Evolutionary conservation across 2,329 filamentous ascomycete genomes (phyloP), one percentile per base, ranked within the genome.

Genomic region (Lasiodiplodia gonubiensis): DNA sequence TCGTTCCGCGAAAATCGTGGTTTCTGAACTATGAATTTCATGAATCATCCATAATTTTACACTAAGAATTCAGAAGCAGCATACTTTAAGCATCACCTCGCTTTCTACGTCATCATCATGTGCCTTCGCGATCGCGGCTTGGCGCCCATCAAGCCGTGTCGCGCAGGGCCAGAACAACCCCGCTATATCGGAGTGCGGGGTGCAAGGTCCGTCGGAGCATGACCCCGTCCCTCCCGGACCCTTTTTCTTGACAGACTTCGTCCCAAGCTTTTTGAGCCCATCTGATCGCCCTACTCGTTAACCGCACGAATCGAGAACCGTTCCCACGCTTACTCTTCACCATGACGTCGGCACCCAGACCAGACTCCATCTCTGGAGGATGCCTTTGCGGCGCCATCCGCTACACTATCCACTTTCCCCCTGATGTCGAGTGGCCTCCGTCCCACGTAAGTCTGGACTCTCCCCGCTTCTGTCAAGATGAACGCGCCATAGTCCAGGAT

Each of bases 311-410:
- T 6, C n/a, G 21, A 18, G 7, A 11, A 48, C 12, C 35, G 18
- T 27, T 18, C 18, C n/a, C 30, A 11, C 16, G 12, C 21, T 12
- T 37, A 12, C 49, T 5, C 23, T 46, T 42, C 42, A 35, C 5
- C 16, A 60, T 63, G 59, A 37, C 59, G 33, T 63, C 46, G 35
- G 39, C 35, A 33, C 35, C 59, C 35, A 63, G 42, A 51, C 59
- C 42, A 5, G 27, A 49, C 18, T 63, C 46, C 42, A 55, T 68
- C 60, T 27, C 61, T 3, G 72, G 73, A n/a, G 71, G 72, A 39
- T 74, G 73, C 68, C 71, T 74, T 33, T 74, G 73, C 60, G 71
- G 70, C 42, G 68, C 73, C 18, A 70, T 74, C 27, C 70, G 71
- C 64, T 74, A 73, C 66, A 71, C 69, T 3, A 67, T 74, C 39